These are phyloP conservation scores for Liriodendron chinense DNA, from an alignment of 164 flowering plant species.

Conservation along the genomic window DNA sequence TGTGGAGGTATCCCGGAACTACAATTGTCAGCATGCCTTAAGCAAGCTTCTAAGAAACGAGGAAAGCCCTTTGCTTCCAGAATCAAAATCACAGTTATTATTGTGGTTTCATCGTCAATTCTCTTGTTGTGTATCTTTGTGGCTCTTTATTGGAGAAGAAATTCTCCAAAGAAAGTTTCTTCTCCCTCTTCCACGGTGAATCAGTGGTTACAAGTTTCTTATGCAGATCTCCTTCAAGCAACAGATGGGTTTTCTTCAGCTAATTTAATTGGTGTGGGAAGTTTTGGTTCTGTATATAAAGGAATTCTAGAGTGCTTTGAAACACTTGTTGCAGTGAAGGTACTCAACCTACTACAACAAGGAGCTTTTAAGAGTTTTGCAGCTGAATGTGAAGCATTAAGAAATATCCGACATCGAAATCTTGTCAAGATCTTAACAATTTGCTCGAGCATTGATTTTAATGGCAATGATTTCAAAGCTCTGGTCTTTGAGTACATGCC, in stretches of 20 bases:
- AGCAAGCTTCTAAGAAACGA: neutral
- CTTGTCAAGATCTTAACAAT: slow-evolving; percentile 24
- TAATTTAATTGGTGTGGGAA: slow-evolving; percentile 33
- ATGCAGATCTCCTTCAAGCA: slow-evolving; percentile 22
- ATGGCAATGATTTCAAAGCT: slow-evolving; percentile 35
- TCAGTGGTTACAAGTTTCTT: slow-evolving; percentile 16
- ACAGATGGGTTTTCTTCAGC: slow-evolving; percentile 28
- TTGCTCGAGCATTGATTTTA: slow-evolving; percentile 31
- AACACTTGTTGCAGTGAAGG: slow-evolving; percentile 30
- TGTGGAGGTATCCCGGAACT: slow-evolving; percentile 12
- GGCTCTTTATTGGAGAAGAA: neutral
- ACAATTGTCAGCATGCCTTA: slow-evolving; percentile 1
- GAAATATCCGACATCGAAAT: slow-evolving; percentile 28
- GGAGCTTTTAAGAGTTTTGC: slow-evolving; percentile 33
- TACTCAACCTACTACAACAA: slow-evolving; percentile 24
- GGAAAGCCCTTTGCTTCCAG: neutral
- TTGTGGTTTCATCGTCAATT: neutral
- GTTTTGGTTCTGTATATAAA: slow-evolving; percentile 34
- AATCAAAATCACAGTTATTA: neutral
- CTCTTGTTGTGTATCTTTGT: neutral
- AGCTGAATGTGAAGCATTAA: slow-evolving; percentile 31
- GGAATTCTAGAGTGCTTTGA: slow-evolving; percentile 11
- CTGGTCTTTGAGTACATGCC: slow-evolving; percentile 25
- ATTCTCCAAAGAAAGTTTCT: neutral
- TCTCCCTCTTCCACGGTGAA: neutral